Percentiles rank a stretch among this genome's conserved stretches.
Conservation (phyloP, 2,329 filamentous ascomycete species). For the Penicillium brevicompactum region DNA sequence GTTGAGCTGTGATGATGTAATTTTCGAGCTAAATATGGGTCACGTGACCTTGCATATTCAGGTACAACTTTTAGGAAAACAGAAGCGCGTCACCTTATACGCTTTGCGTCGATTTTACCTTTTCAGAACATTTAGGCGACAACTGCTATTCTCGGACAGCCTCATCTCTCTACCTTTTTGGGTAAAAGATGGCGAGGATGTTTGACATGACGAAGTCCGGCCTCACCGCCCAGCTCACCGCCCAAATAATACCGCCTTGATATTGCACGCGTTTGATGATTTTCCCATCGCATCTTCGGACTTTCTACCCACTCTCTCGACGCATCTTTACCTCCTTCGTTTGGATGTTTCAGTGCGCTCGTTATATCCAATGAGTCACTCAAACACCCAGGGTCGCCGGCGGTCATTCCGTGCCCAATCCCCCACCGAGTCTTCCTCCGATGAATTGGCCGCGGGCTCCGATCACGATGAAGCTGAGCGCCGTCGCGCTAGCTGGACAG, state of each 20-base stretch:
- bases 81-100: no score
- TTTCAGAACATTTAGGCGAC: no score
- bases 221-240: neutral
- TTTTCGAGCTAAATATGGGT: neutral
- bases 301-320: neutral
- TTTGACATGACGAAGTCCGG: constrained; percentile 4
- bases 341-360: neutral
- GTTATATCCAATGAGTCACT: constrained; percentile 27
- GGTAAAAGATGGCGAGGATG: neutral
- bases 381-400: constrained; percentile 33
- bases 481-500: constrained; percentile 39
- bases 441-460: constrained; percentile 42
- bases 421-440: constrained; percentile 40
- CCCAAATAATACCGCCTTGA: neutral
- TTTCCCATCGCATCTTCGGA: neutral
- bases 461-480: constrained; percentile 39
- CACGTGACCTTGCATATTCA: constrained; percentile 10
- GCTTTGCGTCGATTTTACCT: no score
- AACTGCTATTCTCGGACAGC: no score
- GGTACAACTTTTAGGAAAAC: no score
- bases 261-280: constrained; percentile 4
- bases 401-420: constrained; percentile 31
- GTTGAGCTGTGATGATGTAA: neutral
- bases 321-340: constrained; percentile 9
- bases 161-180: neutral